Evolutionary conservation across 2,329 filamentous ascomycete genomes (phyloP).

Genomic region (Ilyonectria destructans): DNA sequence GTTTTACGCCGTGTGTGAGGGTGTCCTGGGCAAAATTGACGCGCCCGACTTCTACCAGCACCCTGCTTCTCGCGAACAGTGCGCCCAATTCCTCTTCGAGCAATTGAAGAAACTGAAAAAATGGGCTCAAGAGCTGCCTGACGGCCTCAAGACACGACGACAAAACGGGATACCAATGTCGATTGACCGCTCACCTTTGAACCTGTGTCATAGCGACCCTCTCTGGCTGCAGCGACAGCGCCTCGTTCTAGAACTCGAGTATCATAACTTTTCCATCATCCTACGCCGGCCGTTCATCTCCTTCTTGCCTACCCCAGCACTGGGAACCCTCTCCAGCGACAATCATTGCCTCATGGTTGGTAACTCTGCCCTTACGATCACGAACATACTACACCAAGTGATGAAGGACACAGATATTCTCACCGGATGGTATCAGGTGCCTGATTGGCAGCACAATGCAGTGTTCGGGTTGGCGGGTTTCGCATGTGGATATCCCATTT

Average conservation of each 20-base stretch:
- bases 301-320: constrained; percentile 52
- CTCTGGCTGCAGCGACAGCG: constrained; percentile 61
- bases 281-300: constrained; percentile 60
- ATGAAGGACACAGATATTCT: constrained; percentile 48
- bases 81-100: constrained; percentile 46
- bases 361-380: constrained; percentile 49
- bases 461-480: constrained; percentile 42
- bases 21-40: constrained; percentile 33
- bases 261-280: constrained; percentile 58
- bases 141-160: constrained; percentile 56
- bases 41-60: constrained; percentile 45
- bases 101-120: constrained; percentile 52
- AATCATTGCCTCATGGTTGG: constrained; percentile 45
- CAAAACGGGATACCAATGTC: constrained; percentile 56
- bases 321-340: constrained; percentile 47
- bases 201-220: constrained; percentile 55
- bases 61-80: constrained; percentile 45
- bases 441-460: constrained; percentile 50
- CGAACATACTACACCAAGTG: constrained; percentile 49
- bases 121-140: constrained; percentile 54
- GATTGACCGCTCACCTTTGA: constrained; percentile 53
- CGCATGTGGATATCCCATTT: constrained; percentile 48
- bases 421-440: constrained; percentile 49
- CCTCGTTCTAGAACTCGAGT: constrained; percentile 60
- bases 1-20: constrained; percentile 36